Evolutionary conservation across 208 protist species (phyloP), one percentile per base, ranked within the genome.

Genomic region (Herpetomonas samuelpessoai): DNA sequence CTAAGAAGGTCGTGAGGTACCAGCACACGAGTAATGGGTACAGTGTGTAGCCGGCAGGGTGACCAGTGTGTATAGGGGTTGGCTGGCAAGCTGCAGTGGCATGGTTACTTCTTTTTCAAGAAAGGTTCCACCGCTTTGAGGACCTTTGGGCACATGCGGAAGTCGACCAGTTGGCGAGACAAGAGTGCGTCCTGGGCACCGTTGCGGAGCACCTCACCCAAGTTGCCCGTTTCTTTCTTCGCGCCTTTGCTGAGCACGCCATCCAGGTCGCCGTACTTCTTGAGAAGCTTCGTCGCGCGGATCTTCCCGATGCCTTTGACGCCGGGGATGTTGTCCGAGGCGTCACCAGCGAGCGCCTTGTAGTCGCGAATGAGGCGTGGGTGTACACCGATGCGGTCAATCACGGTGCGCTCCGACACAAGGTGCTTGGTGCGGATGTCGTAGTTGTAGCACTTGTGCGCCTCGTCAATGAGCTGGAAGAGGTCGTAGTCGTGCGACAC

Each of bases 401-500:
- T 79, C 21, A 96, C 90, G 25, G 68, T 65, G 57, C 81, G 84
- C 67, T 96, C 86, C 31, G 81, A 90, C 12, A 96, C 81, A 21
- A 96, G 71, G 53, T 89, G 83, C 68, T 93, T 92, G 12, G 90
- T 92, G 39, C 90, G 83, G 44, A 93, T 88, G 56, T 96, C 86
- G 67, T 88, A 96, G 60, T 93, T 69, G 68, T 91, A 92, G 49
- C 67, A 84, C 56, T 65, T 81, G 48, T 74, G 66, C 35, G 59
- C 50, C 30, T 96, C 84, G 62, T 96, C 84, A 4, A 96, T 81
- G 27, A 96, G 78, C 55, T 96, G 90, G 61, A 90, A 93, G 35
- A 96, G 76, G 31, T 96, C 90, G 52, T 89, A 86, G 64, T 96
- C 90, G 69, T 96, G 90, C 25, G 90, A 93, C 66, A 93, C 84